Evolutionary conservation across 2,329 filamentous ascomycete species (phyloP).

Genomic region (Beauveria sp.): DNA sequence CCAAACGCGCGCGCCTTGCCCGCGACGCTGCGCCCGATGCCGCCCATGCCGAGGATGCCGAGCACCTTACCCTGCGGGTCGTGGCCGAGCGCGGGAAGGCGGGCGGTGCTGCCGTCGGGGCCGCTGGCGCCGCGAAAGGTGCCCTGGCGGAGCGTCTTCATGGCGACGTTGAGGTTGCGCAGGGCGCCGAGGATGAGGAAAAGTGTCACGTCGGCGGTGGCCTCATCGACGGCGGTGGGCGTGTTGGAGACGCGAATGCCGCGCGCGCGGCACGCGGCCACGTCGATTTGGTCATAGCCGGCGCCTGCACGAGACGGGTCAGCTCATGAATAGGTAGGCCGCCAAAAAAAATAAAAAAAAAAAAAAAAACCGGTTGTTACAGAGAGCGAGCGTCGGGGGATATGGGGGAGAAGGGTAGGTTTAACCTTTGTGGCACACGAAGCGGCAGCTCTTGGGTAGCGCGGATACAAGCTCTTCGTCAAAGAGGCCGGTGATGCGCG

Average conservation of each 20-base stretch:
- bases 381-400: not conserved
- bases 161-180: slow-evolving; percentile 61
- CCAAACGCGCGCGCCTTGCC: slow-evolving; percentile 67
- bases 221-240: slow-evolving; percentile 72
- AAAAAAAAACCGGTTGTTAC: not conserved
- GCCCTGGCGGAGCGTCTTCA: slow-evolving; percentile 57
- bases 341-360: not conserved
- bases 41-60: slow-evolving; percentile 79
- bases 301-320: slow-evolving; percentile 44
- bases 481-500: slow-evolving; percentile 57
- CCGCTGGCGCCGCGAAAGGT: slow-evolving; percentile 52
- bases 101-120: slow-evolving; percentile 17
- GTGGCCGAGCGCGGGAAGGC: slow-evolving; percentile 54
- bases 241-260: slow-evolving; percentile 69
- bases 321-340: not conserved
- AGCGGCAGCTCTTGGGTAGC: slow-evolving; percentile 46
- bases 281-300: slow-evolving; percentile 78
- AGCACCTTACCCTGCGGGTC: slow-evolving; percentile 73
- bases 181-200: slow-evolving; percentile 77
- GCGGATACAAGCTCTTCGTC: slow-evolving; percentile 61
- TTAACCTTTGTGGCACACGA: slow-evolving; percentile 54
- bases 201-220: slow-evolving; percentile 73
- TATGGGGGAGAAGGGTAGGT: slow-evolving; percentile 6
- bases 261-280: slow-evolving; percentile 60
- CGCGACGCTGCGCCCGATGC: slow-evolving; percentile 72